Percentiles rank a stretch among this genome's conserved stretches.
These are phyloP conservation scores for Sextonia rubra DNA, from an alignment of 164 flowering plant species.

Conservation along the genomic window DNA sequence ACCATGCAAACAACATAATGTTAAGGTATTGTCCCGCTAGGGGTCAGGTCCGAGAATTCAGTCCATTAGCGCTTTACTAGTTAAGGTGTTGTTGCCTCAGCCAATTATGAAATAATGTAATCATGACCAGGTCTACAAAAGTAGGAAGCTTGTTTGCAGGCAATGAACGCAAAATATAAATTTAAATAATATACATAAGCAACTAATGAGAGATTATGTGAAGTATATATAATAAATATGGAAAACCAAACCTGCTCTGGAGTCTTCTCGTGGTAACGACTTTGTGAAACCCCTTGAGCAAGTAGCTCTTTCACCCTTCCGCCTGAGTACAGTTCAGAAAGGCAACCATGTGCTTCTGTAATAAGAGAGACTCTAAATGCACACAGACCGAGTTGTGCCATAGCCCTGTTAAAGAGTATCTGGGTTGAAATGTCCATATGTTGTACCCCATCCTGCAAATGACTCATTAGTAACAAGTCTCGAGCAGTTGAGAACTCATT, in stretches of 20 bases:
- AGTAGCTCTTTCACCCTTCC: constrained; percentile 92
- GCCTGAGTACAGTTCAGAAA: constrained; percentile 87
- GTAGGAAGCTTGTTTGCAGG: no score
- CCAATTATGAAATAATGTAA: no score
- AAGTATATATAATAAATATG: background rate
- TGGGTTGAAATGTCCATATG: constrained; percentile 89
- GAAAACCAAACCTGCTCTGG: constrained; percentile 79
- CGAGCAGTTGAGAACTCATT: constrained; percentile 76
- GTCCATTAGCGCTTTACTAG: no score
- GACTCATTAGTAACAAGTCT: constrained; percentile 91
- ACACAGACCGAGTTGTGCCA: constrained; percentile 95
- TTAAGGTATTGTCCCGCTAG: no score
- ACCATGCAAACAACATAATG: no score
- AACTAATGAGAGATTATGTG: background rate
- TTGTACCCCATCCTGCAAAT: constrained; percentile 80
- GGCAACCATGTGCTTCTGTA: constrained; percentile 75
- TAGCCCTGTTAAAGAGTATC: constrained; percentile 85
- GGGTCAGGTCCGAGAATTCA: no score
- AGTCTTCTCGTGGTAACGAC: constrained; percentile 92
- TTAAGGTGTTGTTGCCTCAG: no score
- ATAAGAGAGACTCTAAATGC: constrained; percentile 73
- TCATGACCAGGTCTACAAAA: no score
- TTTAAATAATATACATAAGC: background rate
- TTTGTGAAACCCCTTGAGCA: constrained; percentile 94
- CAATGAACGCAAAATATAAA: background rate